These are phyloP conservation scores for Clarireedia hainanense DNA, from an alignment of 2,329 filamentous ascomycete genomes.

Conservation along the genomic window DNA sequence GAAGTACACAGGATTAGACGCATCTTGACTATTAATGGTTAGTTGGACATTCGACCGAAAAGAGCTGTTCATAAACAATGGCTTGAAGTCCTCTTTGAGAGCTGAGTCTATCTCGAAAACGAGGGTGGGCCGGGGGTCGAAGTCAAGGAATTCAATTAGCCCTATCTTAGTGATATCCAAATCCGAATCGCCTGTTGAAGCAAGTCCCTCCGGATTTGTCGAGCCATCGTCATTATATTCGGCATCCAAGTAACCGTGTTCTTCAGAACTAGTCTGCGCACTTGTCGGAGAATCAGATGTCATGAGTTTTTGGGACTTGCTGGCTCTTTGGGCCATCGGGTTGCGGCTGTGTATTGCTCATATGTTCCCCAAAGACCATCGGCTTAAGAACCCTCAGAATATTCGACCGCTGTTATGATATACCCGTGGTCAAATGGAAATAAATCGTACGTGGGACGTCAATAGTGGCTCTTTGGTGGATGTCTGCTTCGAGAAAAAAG, in stretches of 20 bases:
- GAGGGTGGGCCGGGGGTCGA: slow-evolving; percentile 67
- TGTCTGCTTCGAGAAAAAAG: too few species aligned
- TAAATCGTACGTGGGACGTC: too few species aligned
- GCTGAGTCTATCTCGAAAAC: slow-evolving; percentile 46
- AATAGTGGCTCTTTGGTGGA: too few species aligned
- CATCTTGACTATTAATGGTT: not conserved
- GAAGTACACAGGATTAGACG: not conserved
- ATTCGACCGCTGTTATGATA: not conserved
- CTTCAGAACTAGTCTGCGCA: not conserved
- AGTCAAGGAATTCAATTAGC: slow-evolving; percentile 55
- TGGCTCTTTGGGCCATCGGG: not conserved
- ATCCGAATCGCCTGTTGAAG: not conserved
- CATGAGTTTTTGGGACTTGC: slow-evolving; percentile 9
- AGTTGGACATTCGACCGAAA: not conserved
- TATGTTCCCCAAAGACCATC: not conserved
- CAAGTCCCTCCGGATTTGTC: not conserved
- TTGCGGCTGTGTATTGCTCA: not conserved
- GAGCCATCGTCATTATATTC: slow-evolving; percentile 1
- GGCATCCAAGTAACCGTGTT: not conserved
- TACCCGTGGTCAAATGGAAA: not conserved
- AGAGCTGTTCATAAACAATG: slow-evolving; percentile 55
- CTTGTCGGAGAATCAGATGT: slow-evolving; percentile 1
- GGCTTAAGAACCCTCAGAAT: not conserved
- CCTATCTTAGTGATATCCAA: slow-evolving; percentile 3
- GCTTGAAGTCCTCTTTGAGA: slow-evolving; percentile 35